These are phyloP conservation scores for Eucalyptus albens DNA, from an alignment of 345 rosid species.

Conservation along the genomic window DNA sequence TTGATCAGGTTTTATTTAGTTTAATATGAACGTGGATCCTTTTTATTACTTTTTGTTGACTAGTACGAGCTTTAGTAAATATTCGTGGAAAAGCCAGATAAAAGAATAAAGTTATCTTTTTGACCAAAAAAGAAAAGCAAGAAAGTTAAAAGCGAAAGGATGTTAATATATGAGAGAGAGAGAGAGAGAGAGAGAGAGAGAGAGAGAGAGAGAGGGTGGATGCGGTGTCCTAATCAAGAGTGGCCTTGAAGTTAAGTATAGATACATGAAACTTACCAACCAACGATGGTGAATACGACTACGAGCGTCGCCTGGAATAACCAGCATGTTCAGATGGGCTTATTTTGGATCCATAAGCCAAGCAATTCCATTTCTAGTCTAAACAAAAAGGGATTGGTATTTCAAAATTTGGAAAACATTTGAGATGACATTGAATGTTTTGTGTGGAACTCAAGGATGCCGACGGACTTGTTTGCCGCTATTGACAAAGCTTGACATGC, in stretches of 20 bases:
- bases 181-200: background rate
- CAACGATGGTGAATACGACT: background rate
- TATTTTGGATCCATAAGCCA: background rate
- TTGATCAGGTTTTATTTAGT: background rate
- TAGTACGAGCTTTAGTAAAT: background rate
- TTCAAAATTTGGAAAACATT: background rate
- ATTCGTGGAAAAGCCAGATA: background rate
- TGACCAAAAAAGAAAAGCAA: background rate
- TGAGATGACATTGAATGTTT: background rate
- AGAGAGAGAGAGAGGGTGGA: background rate
- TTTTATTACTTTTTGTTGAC: background rate
- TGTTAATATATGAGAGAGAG: background rate
- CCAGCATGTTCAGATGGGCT: background rate
- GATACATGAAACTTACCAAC: background rate
- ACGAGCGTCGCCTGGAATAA: background rate
- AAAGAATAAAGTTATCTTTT: background rate
- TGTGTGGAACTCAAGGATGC: background rate
- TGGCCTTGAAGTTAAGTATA: background rate
- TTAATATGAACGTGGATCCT: background rate
- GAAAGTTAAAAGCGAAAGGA: background rate
- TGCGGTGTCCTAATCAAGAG: background rate
- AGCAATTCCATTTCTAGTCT: background rate
- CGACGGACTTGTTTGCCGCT: background rate
- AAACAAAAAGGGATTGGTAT: background rate
- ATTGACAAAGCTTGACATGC: background rate